Evolutionary conservation across 345 rosid species (phyloP), one percentile per base, ranked within the genome.

Genomic region (Pelargonium nanum): DNA sequence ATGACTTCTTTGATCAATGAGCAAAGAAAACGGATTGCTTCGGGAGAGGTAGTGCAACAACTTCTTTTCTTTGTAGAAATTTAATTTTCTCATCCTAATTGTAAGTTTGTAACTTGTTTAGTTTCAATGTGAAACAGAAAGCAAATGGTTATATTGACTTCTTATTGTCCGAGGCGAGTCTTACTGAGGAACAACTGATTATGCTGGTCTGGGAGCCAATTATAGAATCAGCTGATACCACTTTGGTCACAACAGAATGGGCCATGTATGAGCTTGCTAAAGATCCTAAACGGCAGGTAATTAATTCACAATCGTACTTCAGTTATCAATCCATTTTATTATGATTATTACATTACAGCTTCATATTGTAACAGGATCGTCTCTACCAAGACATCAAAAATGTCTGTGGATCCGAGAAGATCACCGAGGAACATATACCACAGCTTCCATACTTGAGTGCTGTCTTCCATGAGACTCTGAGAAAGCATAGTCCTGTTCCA

Each of bases 211-310:
- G 97, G 96, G 97, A 93, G 68, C 59, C 81, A 3, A 84, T 89
- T 17, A 83, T 87, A 5, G 97, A 89, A 72, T 70, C 83, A 30
- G 52, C 94, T 4, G 97, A 89, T 59, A 84, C 97, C 20, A 84
- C 91, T 61, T 59, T 87, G 80, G 91, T 87, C 24, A 66, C 91
- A 60, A 71, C 94, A 22, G 99, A 93, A 75, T 92, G 98, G 97
- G 96, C 95, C 0, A 68, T 89, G 13, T 87, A 84, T 59, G 89
- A 93, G 64, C 96, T 93, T 4, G 96, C 96, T 6, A 89, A 81
- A 63, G 74, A 81, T 70, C 82, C 77, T 22, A 64, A 17, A 24
- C 70, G 71, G 1, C 98, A 85, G 88, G 91, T 85, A 60, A 20
- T 22, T n/a, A n/a, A n/a, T 57, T 55, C 22, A n/a, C 32, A 9